Conservation (phyloP, 2,329 filamentous ascomycete genomes). For the Cladophialophora carrionii region DNA sequence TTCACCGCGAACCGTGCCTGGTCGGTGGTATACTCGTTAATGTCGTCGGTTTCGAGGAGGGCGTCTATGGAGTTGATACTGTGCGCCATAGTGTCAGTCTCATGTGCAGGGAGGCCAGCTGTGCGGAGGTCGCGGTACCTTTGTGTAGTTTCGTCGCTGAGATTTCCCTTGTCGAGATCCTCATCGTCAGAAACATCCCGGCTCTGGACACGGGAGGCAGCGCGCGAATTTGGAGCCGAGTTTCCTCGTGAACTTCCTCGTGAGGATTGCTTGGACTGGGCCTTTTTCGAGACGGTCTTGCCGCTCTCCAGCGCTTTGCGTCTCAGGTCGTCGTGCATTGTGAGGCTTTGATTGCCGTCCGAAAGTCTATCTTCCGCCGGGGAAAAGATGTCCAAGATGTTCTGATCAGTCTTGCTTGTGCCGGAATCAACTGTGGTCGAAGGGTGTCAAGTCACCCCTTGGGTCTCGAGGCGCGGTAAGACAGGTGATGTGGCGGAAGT, state of each 20-base stretch:
- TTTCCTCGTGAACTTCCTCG: slow-evolving; percentile 56
- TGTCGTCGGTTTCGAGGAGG: slow-evolving; percentile 58
- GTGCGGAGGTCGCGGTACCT: slow-evolving; percentile 48
- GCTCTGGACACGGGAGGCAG: slow-evolving; percentile 59
- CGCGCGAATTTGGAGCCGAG: slow-evolving; percentile 57
- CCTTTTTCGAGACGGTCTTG: slow-evolving; percentile 66
- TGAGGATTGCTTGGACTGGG: slow-evolving; percentile 57
- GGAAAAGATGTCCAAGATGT: not conserved
- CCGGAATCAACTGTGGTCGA: not conserved
- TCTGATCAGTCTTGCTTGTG: not conserved
- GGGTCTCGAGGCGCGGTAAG: slow-evolving; percentile 31
- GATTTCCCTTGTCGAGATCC: slow-evolving; percentile 51
- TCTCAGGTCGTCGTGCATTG: slow-evolving; percentile 53
- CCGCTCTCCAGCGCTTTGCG: slow-evolving; percentile 66
- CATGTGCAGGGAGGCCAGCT: not conserved
- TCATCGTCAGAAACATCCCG: slow-evolving; percentile 63
- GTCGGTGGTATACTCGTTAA: slow-evolving; percentile 55
- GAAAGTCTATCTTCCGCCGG: not conserved
- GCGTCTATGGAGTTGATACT: slow-evolving; percentile 71
- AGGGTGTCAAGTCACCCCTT: slow-evolving; percentile 29
- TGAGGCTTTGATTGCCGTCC: slow-evolving; percentile 29
- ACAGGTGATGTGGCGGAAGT: slow-evolving; percentile 26
- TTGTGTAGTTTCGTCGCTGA: slow-evolving; percentile 63
- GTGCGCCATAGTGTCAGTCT: slow-evolving; percentile 23
- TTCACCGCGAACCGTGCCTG: slow-evolving; percentile 66